Evolutionary conservation across 2,329 filamentous ascomycete genomes (phyloP).

Genomic region (Bipolaris sorokiniana): DNA sequence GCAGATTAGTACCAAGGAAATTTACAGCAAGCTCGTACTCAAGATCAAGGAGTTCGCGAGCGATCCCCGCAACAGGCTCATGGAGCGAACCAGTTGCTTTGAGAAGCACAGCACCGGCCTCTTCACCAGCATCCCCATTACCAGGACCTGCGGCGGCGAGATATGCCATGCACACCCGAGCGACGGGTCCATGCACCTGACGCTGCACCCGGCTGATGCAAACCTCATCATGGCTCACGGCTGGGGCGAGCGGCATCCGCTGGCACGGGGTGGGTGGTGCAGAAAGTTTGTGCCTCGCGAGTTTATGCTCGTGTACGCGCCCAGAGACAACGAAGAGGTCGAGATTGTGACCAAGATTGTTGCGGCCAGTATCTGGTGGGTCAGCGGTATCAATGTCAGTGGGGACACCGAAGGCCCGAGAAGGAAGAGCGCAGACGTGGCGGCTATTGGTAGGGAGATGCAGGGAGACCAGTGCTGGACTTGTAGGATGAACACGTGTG

Average conservation of each 20-base stretch:
- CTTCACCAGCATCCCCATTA: conserved; percentile 70
- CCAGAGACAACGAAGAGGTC: conserved; percentile 71
- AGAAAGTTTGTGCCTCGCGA: conserved; percentile 72
- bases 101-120: conserved; percentile 82
- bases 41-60: conserved; percentile 29
- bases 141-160: conserved; percentile 78
- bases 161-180: conserved; percentile 79
- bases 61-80: conserved; percentile 38
- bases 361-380: conserved; percentile 75
- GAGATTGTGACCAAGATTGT: conserved; percentile 72
- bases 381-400: conserved; percentile 50
- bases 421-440: conserved; percentile 34
- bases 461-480: conserved; percentile 31
- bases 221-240: conserved; percentile 73
- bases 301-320: conserved; percentile 85
- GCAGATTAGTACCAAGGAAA: conserved; percentile 64
- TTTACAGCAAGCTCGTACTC: conserved; percentile 46
- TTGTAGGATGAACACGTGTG: conserved; percentile 36
- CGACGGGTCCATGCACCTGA: conserved; percentile 79
- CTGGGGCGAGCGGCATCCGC: conserved; percentile 74
- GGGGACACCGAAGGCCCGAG: conserved; percentile 24
- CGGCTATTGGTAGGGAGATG: conserved; percentile 27
- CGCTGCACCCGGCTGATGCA: conserved; percentile 79
- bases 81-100: conserved; percentile 72
- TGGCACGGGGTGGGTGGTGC: conserved; percentile 71